Evolutionary conservation across 805 yeast genomes (phyloP).

Genomic region (Clavispora fructus): DNA sequence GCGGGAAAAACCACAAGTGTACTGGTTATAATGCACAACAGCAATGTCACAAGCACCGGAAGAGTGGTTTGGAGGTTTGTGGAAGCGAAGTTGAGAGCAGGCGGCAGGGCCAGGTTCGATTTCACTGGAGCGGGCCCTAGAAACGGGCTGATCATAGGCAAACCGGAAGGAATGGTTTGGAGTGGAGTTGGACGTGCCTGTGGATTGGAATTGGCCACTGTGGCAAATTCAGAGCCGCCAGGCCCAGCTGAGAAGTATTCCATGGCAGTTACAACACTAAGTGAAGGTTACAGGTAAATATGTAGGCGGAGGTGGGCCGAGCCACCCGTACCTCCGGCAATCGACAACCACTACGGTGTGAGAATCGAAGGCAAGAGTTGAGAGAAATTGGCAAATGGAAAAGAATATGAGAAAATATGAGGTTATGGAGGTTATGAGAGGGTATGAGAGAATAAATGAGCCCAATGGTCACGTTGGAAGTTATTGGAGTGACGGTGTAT

Average conservation of each 20-base stretch:
- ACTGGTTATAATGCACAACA: slow-evolving; percentile 24
- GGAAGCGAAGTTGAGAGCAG: neutral
- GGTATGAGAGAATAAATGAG: too few species aligned
- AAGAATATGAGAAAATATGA: too few species aligned
- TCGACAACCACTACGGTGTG: too few species aligned
- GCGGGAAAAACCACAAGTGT: slow-evolving; percentile 12
- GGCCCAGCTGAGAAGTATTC: neutral
- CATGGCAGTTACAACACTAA: neutral
- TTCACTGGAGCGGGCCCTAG: neutral
- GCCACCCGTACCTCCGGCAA: neutral
- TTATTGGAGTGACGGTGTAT: too few species aligned
- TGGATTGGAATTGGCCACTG: neutral
- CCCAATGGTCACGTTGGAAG: too few species aligned
- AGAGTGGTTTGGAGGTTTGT: slow-evolving; percentile 19
- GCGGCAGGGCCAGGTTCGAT: neutral
- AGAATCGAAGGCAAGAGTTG: too few species aligned
- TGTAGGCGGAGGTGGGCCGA: neutral
- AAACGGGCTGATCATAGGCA: slow-evolving; percentile 3
- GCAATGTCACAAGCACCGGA: slow-evolving; percentile 30
- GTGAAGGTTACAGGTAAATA: neutral
- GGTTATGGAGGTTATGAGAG: too few species aligned
- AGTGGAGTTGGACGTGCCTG: slow-evolving; percentile 1
- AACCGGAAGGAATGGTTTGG: slow-evolving; percentile 9
- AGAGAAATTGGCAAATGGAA: too few species aligned
- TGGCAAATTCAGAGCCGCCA: neutral